phyloP scores from a whole-genome alignment of 805 yeast species.

The Candida dendrica region DNA sequence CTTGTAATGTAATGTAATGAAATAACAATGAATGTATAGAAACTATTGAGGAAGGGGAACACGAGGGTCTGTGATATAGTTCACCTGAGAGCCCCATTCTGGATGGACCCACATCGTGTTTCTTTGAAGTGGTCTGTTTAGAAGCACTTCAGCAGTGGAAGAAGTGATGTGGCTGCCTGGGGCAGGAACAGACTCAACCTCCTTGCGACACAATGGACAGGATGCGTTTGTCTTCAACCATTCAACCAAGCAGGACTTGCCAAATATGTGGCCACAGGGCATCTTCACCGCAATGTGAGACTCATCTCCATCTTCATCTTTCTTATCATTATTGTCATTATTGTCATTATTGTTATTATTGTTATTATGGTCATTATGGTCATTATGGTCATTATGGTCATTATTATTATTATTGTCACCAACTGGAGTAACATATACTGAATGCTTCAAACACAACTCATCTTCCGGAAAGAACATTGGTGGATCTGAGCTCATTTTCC shows the following conservation, averaged over 20 bases:
- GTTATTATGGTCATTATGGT: too few relatives aligned
- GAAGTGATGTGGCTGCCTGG: background rate
- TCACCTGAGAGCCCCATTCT: slow-evolving; percentile 12
- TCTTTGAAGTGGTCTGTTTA: background rate
- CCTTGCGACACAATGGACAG: slow-evolving; percentile 68
- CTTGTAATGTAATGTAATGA: too few relatives aligned
- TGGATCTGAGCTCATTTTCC: slow-evolving; percentile 10
- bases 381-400: too few relatives aligned
- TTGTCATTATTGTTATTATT: too few relatives aligned
- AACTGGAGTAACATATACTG: slow-evolving; percentile 2
- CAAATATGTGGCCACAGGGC: slow-evolving; percentile 86
- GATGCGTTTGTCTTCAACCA: slow-evolving; percentile 72
- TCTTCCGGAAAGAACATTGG: slow-evolving; percentile 11
- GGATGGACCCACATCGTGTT: slow-evolving; percentile 11
- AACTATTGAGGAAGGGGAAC: slow-evolving; percentile 10
- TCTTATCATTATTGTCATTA: background rate
- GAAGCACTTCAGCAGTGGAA: slow-evolving; percentile 1
- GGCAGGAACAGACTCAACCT: slow-evolving; percentile 12
- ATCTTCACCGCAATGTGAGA: slow-evolving; percentile 61
- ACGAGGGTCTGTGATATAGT: slow-evolving; percentile 12
- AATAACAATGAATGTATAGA: too few relatives aligned
- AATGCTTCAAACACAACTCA: slow-evolving; percentile 7
- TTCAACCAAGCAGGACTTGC: slow-evolving; percentile 69
- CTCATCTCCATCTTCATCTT: slow-evolving; percentile 2
- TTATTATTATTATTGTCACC: background rate